Conservation (phyloP, 148 eudicot species). For the Camellia japonica region DNA sequence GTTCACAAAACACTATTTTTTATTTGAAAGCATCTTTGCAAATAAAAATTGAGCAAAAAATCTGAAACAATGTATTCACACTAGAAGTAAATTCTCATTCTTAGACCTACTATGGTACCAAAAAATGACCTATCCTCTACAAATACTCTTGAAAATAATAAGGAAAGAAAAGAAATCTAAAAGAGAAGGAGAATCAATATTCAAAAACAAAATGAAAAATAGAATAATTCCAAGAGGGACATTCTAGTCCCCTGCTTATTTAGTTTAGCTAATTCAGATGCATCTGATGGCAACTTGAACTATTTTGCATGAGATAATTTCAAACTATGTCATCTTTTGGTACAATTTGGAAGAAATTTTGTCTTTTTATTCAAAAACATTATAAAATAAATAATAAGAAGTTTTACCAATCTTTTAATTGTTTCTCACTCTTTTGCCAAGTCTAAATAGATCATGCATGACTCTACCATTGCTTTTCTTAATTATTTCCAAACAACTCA, state of each 20-base stretch:
- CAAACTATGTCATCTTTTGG: background rate
- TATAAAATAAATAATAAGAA: too few species aligned
- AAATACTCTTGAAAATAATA: background rate
- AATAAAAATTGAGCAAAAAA: background rate
- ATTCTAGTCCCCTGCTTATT: background rate
- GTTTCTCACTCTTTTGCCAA: too few species aligned
- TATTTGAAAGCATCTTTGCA: background rate
- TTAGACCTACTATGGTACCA: background rate
- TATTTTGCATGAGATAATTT: background rate
- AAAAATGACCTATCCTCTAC: background rate
- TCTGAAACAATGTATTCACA: background rate
- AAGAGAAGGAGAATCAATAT: background rate
- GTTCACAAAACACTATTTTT: background rate
- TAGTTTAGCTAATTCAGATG: background rate
- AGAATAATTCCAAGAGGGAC: background rate
- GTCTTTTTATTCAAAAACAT: too few species aligned
- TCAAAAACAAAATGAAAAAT: background rate
- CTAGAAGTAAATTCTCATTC: background rate
- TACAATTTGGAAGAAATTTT: background rate
- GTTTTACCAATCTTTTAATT: too few species aligned
- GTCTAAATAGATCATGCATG: too few species aligned
- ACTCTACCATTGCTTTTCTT: too few species aligned
- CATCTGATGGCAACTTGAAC: background rate
- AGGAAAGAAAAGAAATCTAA: background rate
- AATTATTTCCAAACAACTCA: too few species aligned